Base-by-base conservation (phyloP, 1,139 yeast species). In the Diutina catenulata region DNA sequence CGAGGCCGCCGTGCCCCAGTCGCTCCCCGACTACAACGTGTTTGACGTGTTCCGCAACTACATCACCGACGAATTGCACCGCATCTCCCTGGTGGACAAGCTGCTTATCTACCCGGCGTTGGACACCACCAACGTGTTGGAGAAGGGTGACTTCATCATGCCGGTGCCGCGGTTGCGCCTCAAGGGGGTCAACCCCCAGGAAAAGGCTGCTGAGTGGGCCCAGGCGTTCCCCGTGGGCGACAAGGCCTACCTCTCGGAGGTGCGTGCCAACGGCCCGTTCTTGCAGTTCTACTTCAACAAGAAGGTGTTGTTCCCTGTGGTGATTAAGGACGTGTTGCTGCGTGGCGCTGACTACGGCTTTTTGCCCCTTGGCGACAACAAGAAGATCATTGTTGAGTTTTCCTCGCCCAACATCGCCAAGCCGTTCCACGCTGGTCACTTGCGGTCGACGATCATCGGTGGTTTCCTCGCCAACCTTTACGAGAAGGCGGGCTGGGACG, bases 391-490 rank as follows among this genome's bases (percentile, higher is more conserved):
- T 38, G 72, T 93, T 48, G 99, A 91, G 60, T 91, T 93, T 54
- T 86, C 96, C 4, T 88, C 97, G 36, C 99, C 99, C 48, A 91
- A 91, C 59, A 91, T 91, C 54, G 99, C 99, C 47, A 91, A 91
- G 62, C 98, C 98, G 11, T 91, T 91, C 81, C 99, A 91, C 56
- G 99, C 99, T 42, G 99, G 99, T 42, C 99, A 91, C 61, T 76
- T 91, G 62, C 80, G 99, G 65, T 84, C 95, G 32, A 91, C 99
- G 28, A 91, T 91, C 55, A 91, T 91, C 56, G 99, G 99, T 51
- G 97, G 98, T n/a, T 91, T 87, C 64, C 60, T 93, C 42, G 64
- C 95, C 36, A 91, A 88, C 60, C 70, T 91, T 57, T 86, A 91
- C 56, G 95, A 88, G 60, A 78, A 77, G 49, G 68, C 80, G 42